Evolutionary conservation across 1,284 basidiomycete genomes (phyloP), one percentile per base, ranked within the genome.

Genomic region (Dichomitus squalens): DNA sequence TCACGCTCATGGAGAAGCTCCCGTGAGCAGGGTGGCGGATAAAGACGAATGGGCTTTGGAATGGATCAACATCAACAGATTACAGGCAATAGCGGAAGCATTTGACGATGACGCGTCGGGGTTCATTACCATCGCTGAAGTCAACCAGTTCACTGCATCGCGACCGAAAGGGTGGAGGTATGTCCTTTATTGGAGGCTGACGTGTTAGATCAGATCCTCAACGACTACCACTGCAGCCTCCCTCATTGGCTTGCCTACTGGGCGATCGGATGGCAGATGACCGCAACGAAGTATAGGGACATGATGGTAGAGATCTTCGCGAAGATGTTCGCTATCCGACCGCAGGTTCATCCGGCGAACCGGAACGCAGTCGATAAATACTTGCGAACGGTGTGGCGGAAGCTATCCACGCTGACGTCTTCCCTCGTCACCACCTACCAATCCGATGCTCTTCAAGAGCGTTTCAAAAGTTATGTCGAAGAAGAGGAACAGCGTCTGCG

Each of bases 81-180:
- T 80, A 4, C 79, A 78, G 53, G 72, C 75, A 1, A 75, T 81
- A 52, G 58, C 70, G 12, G 80, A 83, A 57, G 79, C 80, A 0
- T 73, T 81, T 20, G 80, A 82, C 55, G 79, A 82, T 44, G 81
- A 83, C 54, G n/a, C n/a, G n/a, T n/a, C n/a, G n/a, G n/a, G n/a
- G n/a, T n/a, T n/a, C n/a, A n/a, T n/a, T n/a, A n/a, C 76, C 11
- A 69, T 82, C 12, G 72, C 73, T 7, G 79, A 82, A 58, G 58
- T 64, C 20, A 64, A 64, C 35, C 14, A 34, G 4, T 58, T 64
- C 38, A 55, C 57, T 6, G 27, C 49, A 2, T 48, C 58, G 6
- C 54, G 63, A 0, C 63, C 59, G 1, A 39, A 49, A 23, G 55
- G 44, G 7, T 64, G 59, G 60, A 64, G 63, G 63, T 58, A 16